Conservation (phyloP, 768 basidiomycete genomes). For the Myochromella boudieri region DNA sequence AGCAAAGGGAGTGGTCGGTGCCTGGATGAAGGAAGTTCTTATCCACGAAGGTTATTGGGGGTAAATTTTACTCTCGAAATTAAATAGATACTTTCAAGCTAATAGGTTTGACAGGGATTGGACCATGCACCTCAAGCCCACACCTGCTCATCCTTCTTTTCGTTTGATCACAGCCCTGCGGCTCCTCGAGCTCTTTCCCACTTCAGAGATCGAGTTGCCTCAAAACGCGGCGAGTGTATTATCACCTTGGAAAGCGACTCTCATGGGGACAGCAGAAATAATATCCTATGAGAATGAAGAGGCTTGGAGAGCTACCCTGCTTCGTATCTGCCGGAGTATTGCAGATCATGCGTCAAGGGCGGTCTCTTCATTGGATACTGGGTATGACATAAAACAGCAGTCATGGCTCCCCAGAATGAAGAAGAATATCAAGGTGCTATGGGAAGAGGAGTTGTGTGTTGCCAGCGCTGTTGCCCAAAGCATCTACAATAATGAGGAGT, state of each 20-base stretch:
- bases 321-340: constrained; percentile 28
- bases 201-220: constrained; percentile 19
- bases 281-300: constrained; percentile 51
- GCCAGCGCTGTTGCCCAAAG: constrained; percentile 46
- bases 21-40: constrained; percentile 53
- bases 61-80: constrained; percentile 39
- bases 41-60: constrained; percentile 78
- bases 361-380: constrained; percentile 2
- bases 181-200: constrained; percentile 52
- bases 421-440: constrained; percentile 46
- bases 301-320: constrained; percentile 40
- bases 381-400: background rate
- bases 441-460: constrained; percentile 61
- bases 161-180: constrained; percentile 72
- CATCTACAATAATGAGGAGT: constrained; percentile 45
- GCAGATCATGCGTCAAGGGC: constrained; percentile 12
- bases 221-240: constrained; percentile 30
- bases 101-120: constrained; percentile 58
- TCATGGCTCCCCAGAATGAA: constrained; percentile 13
- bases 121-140: constrained; percentile 64
- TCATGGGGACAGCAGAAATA: constrained; percentile 40
- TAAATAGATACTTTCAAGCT: background rate
- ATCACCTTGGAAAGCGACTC: constrained; percentile 53
- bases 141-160: constrained; percentile 75
- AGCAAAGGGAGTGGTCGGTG: constrained; percentile 35